Conservation (phyloP, 2,329 filamentous ascomycete genomes). For the Colletotrichum salicis region DNA sequence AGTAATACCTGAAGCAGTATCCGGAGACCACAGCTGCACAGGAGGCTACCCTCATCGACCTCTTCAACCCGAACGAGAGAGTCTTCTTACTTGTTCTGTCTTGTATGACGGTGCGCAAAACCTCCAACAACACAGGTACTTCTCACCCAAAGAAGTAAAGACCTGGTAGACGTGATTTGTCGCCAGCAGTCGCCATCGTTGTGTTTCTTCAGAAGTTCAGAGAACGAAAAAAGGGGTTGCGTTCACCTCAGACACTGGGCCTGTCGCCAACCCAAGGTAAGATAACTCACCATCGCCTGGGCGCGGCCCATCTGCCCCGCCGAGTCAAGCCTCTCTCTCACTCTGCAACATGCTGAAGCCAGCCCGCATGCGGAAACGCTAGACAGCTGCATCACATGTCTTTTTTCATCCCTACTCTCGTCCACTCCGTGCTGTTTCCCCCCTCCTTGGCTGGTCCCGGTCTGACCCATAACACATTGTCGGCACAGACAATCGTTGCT, state of each 20-base stretch:
- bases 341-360: not conserved
- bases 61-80: not conserved
- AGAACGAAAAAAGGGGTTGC: not conserved
- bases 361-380: slow-evolving; percentile 30
- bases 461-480: slow-evolving; percentile 13
- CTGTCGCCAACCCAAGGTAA: not conserved
- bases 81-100: not conserved
- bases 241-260: not conserved
- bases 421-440: slow-evolving; percentile 17
- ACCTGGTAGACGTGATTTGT: not conserved
- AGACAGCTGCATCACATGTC: slow-evolving; percentile 32
- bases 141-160: not conserved
- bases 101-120: not conserved
- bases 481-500: slow-evolving; percentile 9
- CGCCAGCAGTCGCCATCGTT: not conserved
- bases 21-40: not conserved
- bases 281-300: not conserved
- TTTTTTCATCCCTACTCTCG: slow-evolving; percentile 10
- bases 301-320: slow-evolving; percentile 30
- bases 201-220: not conserved
- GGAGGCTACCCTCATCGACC: not conserved
- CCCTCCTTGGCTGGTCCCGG: slow-evolving; percentile 9
- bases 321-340: slow-evolving; percentile 16
- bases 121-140: not conserved
- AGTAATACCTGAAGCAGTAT: not conserved